Conservation (phyloP, 108 stramenopile species). For the Skeletonema grethae region DNA sequence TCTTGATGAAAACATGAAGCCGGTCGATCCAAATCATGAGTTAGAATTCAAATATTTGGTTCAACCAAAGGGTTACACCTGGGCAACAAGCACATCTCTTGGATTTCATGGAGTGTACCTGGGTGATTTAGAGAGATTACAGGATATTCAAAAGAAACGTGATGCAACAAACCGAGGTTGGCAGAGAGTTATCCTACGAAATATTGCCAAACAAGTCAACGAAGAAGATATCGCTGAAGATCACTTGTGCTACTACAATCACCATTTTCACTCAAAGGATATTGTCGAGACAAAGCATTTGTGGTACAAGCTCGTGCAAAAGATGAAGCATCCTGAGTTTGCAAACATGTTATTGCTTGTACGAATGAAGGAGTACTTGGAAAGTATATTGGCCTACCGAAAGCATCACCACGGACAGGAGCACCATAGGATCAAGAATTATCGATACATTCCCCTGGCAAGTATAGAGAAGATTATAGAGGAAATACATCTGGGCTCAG, state of each 20-base stretch:
- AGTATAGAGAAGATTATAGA: slow-evolving; percentile 72
- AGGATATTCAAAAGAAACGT: slow-evolving; percentile 83
- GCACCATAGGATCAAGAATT: slow-evolving; percentile 13
- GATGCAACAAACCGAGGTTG: slow-evolving; percentile 81
- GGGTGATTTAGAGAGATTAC: slow-evolving; percentile 83
- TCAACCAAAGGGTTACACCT: slow-evolving; percentile 86
- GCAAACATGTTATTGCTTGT: slow-evolving; percentile 78
- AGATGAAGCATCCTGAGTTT: slow-evolving; percentile 70
- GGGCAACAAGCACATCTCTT: slow-evolving; percentile 70
- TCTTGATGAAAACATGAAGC: slow-evolving; percentile 79
- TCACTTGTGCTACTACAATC: slow-evolving; percentile 29
- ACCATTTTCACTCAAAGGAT: slow-evolving; percentile 18
- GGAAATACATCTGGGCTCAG: slow-evolving; percentile 76
- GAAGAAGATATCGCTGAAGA: slow-evolving; percentile 43
- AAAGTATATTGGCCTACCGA: slow-evolving; percentile 57
- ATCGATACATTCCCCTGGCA: slow-evolving; percentile 56
- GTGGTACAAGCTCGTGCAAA: slow-evolving; percentile 75
- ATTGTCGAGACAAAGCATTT: slow-evolving; percentile 77
- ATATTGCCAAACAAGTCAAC: slow-evolving; percentile 64
- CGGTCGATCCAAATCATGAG: slow-evolving; percentile 79
- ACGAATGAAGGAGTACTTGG: slow-evolving; percentile 72
- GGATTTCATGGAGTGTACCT: slow-evolving; percentile 86
- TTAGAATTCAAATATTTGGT: slow-evolving; percentile 81
- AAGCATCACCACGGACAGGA: slow-evolving; percentile 36
- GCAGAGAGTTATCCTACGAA: slow-evolving; percentile 83